Evolutionary conservation across 2,329 filamentous ascomycete genomes (phyloP).

Genomic region (Penicillium sp.): DNA sequence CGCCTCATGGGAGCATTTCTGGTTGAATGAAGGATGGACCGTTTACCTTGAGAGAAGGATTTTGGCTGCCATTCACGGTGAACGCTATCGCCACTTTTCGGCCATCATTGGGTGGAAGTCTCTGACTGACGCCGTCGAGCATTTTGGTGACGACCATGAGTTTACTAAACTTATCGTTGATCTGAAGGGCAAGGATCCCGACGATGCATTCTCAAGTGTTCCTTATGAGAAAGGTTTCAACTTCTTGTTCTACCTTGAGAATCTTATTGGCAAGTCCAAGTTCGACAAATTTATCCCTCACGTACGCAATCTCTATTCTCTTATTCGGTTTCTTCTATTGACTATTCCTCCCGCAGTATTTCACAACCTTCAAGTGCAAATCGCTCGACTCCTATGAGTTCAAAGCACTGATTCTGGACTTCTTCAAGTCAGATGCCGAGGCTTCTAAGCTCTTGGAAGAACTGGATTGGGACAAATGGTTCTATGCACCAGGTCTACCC

Average conservation of each 20-base stretch:
- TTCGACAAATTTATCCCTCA: slow-evolving; percentile 96
- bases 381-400: slow-evolving; percentile 94
- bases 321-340: background rate
- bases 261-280: slow-evolving; percentile 75
- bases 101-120: slow-evolving; percentile 95
- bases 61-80: slow-evolving; percentile 62
- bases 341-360: slow-evolving; percentile 57
- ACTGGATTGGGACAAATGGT: slow-evolving; percentile 87
- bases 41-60: slow-evolving; percentile 84
- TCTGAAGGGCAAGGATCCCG: slow-evolving; percentile 86
- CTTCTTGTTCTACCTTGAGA: slow-evolving; percentile 88
- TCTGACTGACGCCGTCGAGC: slow-evolving; percentile 73
- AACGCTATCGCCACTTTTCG: slow-evolving; percentile 85
- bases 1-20: slow-evolving; percentile 54
- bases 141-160: slow-evolving; percentile 78
- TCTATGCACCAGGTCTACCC: slow-evolving; percentile 84
- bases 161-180: slow-evolving; percentile 89
- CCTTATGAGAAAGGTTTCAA: slow-evolving; percentile 97
- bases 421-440: slow-evolving; percentile 70
- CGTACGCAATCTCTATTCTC: slow-evolving; percentile 30
- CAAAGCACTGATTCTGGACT: slow-evolving; percentile 80
- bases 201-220: slow-evolving; percentile 89
- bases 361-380: slow-evolving; percentile 76
- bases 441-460: slow-evolving; percentile 60
- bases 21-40: slow-evolving; percentile 81